Percentiles rank a stretch among this genome's conserved stretches.
phyloP scores from a whole-genome alignment of 495 filamentous ascomycete species.

The Lepidopterella palustris region DNA sequence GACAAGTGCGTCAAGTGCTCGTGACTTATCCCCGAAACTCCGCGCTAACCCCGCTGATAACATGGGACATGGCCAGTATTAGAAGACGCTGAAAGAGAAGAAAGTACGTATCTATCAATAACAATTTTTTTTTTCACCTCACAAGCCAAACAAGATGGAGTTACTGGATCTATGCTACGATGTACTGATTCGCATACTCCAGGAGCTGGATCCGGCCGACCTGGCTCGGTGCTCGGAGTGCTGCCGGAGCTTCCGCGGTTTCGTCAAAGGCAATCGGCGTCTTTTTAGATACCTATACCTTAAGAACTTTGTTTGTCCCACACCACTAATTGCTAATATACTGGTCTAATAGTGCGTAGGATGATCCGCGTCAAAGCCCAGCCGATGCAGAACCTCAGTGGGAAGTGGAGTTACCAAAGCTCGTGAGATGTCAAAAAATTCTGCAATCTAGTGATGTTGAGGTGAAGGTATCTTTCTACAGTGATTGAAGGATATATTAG shows the following conservation, averaged over 20 bases:
- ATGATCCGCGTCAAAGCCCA: slow-evolving; percentile 32
- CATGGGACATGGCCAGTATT: too few relatives aligned
- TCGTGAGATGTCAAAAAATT: slow-evolving; percentile 45
- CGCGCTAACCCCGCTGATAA: too few relatives aligned
- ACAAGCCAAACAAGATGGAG: too few relatives aligned
- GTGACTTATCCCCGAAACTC: too few relatives aligned
- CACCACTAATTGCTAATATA: neutral
- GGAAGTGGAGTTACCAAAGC: slow-evolving; percentile 44
- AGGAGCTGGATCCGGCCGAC: slow-evolving; percentile 48
- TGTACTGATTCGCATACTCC: slow-evolving; percentile 51
- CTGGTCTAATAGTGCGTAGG: slow-evolving; percentile 28
- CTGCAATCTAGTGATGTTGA: slow-evolving; percentile 34
- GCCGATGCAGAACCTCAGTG: slow-evolving; percentile 40
- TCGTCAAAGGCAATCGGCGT: slow-evolving; percentile 45
- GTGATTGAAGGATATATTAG: neutral
- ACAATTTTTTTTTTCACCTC: too few relatives aligned
- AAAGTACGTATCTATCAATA: too few relatives aligned
- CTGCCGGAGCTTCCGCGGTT: slow-evolving; percentile 44
- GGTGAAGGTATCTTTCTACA: slow-evolving; percentile 38
- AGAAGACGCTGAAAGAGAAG: too few relatives aligned
- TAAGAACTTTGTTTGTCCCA: slow-evolving; percentile 34
- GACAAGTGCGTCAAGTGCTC: too few relatives aligned
- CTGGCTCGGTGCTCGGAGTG: slow-evolving; percentile 42
- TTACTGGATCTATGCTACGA: slow-evolving; percentile 43
- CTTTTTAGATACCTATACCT: slow-evolving; percentile 52